phyloP scores from a whole-genome alignment of 306 rosid genomes.

The Rosa persica region DNA sequence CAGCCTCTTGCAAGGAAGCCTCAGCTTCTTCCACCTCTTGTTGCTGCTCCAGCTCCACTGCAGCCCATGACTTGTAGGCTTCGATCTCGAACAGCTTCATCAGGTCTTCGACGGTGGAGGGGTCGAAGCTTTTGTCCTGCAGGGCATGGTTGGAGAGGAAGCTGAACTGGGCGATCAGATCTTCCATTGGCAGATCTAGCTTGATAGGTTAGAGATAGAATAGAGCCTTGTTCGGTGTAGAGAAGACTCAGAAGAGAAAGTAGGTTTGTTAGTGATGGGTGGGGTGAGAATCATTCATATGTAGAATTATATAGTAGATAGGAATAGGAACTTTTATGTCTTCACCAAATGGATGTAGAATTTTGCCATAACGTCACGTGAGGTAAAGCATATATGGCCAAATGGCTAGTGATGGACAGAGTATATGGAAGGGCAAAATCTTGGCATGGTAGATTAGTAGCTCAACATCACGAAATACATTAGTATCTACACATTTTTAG shows the following conservation, averaged over 20 bases:
- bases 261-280: background rate
- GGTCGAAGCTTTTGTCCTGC: constrained; percentile 77
- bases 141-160: constrained; percentile 72
- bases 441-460: too few relatives aligned
- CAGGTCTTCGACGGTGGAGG: constrained; percentile 68
- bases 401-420: background rate
- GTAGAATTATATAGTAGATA: background rate
- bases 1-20: constrained; percentile 49
- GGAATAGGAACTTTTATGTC: too few relatives aligned
- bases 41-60: constrained; percentile 59
- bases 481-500: too few relatives aligned
- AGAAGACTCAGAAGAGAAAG: background rate
- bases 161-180: constrained; percentile 65
- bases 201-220: background rate
- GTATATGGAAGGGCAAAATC: too few relatives aligned
- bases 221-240: background rate
- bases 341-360: background rate
- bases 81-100: constrained; percentile 91
- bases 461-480: too few relatives aligned
- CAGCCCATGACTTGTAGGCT: constrained; percentile 93
- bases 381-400: background rate
- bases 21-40: constrained; percentile 62
- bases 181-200: constrained; percentile 49
- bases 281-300: background rate
- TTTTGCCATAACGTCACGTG: background rate